These are phyloP conservation scores for Clavaria fumosa DNA, from an alignment of 768 basidiomycete genomes.

Conservation along the genomic window DNA sequence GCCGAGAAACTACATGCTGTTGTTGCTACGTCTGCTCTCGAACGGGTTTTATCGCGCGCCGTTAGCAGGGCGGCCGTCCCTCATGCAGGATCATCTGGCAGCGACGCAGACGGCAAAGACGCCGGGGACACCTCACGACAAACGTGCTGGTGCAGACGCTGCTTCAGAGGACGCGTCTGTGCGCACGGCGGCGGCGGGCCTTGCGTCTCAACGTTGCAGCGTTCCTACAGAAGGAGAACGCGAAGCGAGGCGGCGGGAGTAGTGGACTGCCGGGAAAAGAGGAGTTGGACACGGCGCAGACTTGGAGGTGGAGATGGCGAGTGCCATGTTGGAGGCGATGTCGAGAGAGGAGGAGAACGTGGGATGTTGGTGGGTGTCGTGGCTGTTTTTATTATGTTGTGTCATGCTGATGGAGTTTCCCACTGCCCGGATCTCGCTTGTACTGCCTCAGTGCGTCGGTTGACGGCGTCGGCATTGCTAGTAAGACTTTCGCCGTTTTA, in stretches of 20 bases:
- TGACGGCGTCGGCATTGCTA: no score
- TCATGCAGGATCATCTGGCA: no score
- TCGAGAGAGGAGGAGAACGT: slow-evolving; percentile 54
- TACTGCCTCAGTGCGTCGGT: no score
- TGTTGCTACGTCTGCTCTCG: slow-evolving; percentile 47
- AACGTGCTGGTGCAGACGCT: slow-evolving; percentile 48
- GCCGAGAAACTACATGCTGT: slow-evolving; percentile 54
- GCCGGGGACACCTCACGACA: slow-evolving; percentile 22
- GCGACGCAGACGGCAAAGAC: no score
- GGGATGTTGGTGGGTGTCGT: slow-evolving; percentile 65
- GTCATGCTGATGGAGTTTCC: no score
- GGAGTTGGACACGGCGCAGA: slow-evolving; percentile 48
- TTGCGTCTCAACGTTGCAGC: slow-evolving; percentile 64
- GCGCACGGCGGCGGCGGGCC: slow-evolving; percentile 70
- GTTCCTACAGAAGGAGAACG: slow-evolving; percentile 41
- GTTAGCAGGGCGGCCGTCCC: slow-evolving; percentile 26
- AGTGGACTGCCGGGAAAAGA: no score
- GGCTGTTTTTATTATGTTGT: no score
- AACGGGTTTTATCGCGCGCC: slow-evolving; percentile 44
- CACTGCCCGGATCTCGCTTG: no score
- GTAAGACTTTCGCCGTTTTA: no score
- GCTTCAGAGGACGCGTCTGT: slow-evolving; percentile 54
- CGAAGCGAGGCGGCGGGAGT: slow-evolving; percentile 19
- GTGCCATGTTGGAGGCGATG: slow-evolving; percentile 75
- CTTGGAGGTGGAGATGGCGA: slow-evolving; percentile 75